Conservation (phyloP, 768 basidiomycete species). For the Russula compacta region DNA sequence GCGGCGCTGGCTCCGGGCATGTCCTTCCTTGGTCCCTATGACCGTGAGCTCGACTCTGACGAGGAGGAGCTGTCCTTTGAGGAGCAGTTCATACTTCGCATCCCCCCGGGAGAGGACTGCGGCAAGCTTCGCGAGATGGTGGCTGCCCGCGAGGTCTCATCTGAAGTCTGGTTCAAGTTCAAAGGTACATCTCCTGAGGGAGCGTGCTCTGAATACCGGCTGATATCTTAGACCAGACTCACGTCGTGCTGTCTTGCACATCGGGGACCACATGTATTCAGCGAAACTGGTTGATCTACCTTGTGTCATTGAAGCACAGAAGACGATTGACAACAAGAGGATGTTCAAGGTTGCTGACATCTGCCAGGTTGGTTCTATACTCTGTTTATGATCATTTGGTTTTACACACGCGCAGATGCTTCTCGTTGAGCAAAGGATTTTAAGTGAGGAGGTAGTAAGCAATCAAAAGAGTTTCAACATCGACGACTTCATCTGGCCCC, state of each 20-base stretch:
- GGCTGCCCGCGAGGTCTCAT: slow-evolving; percentile 61
- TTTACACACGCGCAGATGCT: slow-evolving; percentile 61
- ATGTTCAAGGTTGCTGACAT: slow-evolving; percentile 99
- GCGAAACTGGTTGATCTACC: slow-evolving; percentile 96
- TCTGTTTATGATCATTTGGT: slow-evolving; percentile 12
- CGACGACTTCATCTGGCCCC: slow-evolving; percentile 96
- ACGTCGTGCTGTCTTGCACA: slow-evolving; percentile 81
- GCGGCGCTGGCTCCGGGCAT: slow-evolving; percentile 74
- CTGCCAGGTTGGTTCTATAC: slow-evolving; percentile 61
- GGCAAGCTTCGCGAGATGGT: slow-evolving; percentile 78
- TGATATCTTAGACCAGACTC: slow-evolving; percentile 49
- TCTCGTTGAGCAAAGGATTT: slow-evolving; percentile 68
- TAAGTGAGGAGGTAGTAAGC: slow-evolving; percentile 56
- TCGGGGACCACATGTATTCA: slow-evolving; percentile 70
- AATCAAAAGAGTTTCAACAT: slow-evolving; percentile 70
- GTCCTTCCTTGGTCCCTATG: slow-evolving; percentile 86
- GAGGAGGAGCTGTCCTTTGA: slow-evolving; percentile 93
- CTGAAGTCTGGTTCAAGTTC: slow-evolving; percentile 95
- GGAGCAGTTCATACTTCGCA: slow-evolving; percentile 89
- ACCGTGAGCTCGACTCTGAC: slow-evolving; percentile 90
- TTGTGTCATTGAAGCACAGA: slow-evolving; percentile 88
- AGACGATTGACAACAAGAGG: slow-evolving; percentile 91
- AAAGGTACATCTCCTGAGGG: slow-evolving; percentile 50
- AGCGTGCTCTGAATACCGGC: not conserved
- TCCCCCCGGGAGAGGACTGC: slow-evolving; percentile 78